Evolutionary conservation across 225 moss, liverwort and hornwort genomes (phyloP).

Genomic region (Ulota crispa): DNA sequence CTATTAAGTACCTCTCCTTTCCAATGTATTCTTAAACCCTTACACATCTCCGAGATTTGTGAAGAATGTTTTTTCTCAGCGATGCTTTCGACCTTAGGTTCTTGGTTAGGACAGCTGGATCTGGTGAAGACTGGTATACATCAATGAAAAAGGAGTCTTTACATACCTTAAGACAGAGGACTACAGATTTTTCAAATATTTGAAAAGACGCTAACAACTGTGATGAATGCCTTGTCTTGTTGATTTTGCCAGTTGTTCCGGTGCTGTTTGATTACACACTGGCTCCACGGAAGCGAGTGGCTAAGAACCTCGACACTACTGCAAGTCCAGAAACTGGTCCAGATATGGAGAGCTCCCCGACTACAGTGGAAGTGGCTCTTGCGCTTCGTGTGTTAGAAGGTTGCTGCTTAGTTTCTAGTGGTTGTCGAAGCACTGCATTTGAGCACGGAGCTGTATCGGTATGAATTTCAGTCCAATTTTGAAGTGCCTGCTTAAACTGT

Average conservation of each 20-base stretch:
- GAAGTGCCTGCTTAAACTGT: background rate
- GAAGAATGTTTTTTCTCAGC: background rate
- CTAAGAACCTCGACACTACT: constrained; percentile 44
- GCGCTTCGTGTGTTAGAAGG: constrained; percentile 91
- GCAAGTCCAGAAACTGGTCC: constrained; percentile 27
- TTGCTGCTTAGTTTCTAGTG: constrained; percentile 82
- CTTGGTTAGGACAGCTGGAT: constrained; percentile 7
- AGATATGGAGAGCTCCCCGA: constrained; percentile 64
- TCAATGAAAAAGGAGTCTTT: too few species aligned
- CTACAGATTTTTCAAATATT: too few species aligned
- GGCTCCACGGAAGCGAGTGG: constrained; percentile 60
- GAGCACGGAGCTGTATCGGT: constrained; percentile 60
- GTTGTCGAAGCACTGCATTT: constrained; percentile 71
- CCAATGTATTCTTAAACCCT: background rate
- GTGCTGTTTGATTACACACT: constrained; percentile 80
- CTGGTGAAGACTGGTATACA: background rate
- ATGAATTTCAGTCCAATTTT: background rate
- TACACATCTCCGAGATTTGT: background rate
- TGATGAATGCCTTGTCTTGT: background rate
- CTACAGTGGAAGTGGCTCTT: constrained; percentile 63
- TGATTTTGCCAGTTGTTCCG: constrained; percentile 72
- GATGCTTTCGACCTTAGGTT: background rate
- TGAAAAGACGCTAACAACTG: too few species aligned
- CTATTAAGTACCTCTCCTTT: background rate
- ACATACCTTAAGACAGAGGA: too few species aligned